Conservation (phyloP, 352 stramenopile genomes). For the Thalassiosira livingstoniorum region DNA sequence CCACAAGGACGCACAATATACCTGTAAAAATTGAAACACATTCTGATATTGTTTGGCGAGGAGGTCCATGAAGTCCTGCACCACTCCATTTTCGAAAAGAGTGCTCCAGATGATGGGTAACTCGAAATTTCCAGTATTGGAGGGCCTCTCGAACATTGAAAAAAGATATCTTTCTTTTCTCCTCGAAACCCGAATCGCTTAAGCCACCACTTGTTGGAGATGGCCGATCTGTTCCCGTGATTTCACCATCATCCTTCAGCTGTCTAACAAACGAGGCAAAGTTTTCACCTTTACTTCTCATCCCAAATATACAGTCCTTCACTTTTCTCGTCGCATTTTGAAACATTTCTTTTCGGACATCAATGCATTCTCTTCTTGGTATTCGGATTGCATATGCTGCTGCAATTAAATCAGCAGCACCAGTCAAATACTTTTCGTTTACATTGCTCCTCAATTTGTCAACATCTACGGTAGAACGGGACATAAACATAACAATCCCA, state of each 20-base stretch:
- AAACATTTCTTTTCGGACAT: slow-evolving; percentile 11
- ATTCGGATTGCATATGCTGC: slow-evolving; percentile 40
- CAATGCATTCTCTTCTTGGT: slow-evolving; percentile 5
- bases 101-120: background rate
- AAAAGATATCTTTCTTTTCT: background rate
- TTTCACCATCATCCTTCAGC: background rate
- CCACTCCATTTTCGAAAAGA: slow-evolving; percentile 30
- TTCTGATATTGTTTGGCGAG: slow-evolving; percentile 9
- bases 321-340: slow-evolving; percentile 15
- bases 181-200: background rate
- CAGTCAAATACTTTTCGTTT: slow-evolving; percentile 63
- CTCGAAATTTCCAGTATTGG: background rate
- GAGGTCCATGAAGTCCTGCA: slow-evolving; percentile 8
- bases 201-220: no score
- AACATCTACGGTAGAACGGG: slow-evolving; percentile 25
- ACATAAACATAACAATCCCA: slow-evolving; percentile 67
- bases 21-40: slow-evolving; percentile 1
- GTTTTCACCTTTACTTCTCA: background rate
- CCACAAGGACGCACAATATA: slow-evolving; percentile 16
- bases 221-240: background rate
- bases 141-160: background rate
- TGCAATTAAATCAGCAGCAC: slow-evolving; percentile 56
- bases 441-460: slow-evolving; percentile 21
- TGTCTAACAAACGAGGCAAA: background rate
- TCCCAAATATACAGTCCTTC: background rate